Evolutionary conservation across 1,284 basidiomycete genomes (phyloP).

Genomic region (Albatrellus sp.): DNA sequence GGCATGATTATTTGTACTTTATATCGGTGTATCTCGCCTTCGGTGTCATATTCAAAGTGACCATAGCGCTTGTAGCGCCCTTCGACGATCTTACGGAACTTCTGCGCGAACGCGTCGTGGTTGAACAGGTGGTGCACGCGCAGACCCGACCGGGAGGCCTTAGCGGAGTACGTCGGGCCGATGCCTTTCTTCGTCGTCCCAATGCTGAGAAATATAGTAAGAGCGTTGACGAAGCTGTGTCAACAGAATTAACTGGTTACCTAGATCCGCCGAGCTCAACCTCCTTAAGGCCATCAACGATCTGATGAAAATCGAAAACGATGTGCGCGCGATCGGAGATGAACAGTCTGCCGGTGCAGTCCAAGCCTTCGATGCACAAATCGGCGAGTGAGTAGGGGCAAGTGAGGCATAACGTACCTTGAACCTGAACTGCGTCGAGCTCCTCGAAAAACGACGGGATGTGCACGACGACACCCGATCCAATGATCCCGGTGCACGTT

Average conservation of each 20-base stretch:
- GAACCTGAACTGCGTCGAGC: slow-evolving; percentile 75
- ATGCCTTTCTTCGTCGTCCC: slow-evolving; percentile 98
- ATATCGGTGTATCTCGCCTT: slow-evolving; percentile 90
- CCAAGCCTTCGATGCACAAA: slow-evolving; percentile 48
- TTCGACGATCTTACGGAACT: slow-evolving; percentile 94
- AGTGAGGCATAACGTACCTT: slow-evolving; percentile 43
- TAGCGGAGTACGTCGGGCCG: slow-evolving; percentile 96
- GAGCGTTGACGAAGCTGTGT: not conserved
- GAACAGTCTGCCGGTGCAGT: slow-evolving; percentile 79
- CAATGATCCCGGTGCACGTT: slow-evolving; percentile 79
- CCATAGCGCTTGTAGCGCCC: slow-evolving; percentile 98
- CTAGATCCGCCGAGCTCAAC: slow-evolving; percentile 90
- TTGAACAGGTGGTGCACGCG: slow-evolving; percentile 96
- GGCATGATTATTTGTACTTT: slow-evolving; percentile 36
- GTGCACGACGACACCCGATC: slow-evolving; percentile 91
- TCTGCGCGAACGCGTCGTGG: slow-evolving; percentile 72
- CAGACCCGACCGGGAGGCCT: slow-evolving; percentile 92
- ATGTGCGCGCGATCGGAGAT: slow-evolving; percentile 94
- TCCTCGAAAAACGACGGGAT: slow-evolving; percentile 93
- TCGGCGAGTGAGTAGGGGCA: not conserved
- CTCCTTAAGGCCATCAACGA: slow-evolving; percentile 97
- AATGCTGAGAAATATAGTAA: slow-evolving; percentile 41
- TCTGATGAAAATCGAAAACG: slow-evolving; percentile 98
- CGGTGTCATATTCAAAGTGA: slow-evolving; percentile 96
- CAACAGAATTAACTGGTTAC: slow-evolving; percentile 23